A percentile compares a stretch with the other conserved stretches of the same genome.
These are phyloP conservation scores for Claviceps maximensis DNA, from an alignment of 2,329 filamentous ascomycete species.

Conservation along the genomic window DNA sequence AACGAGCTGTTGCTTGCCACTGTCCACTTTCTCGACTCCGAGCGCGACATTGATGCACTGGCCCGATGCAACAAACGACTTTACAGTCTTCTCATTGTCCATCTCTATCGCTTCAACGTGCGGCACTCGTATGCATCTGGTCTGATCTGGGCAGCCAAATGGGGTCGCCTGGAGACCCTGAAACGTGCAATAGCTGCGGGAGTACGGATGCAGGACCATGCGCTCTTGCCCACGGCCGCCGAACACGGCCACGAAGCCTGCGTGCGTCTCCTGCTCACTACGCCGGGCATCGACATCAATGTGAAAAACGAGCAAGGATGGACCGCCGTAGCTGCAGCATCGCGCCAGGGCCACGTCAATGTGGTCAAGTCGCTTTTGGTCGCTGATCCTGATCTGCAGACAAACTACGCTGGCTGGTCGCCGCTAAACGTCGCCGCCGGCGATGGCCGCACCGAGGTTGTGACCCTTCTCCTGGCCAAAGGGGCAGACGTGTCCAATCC, in stretches of 20 bases:
- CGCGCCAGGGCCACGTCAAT: constrained; percentile 2
- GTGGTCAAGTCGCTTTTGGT: constrained; percentile 5
- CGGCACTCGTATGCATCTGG: not conserved
- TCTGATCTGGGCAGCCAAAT: constrained; percentile 5
- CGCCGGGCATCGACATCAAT: constrained; percentile 1
- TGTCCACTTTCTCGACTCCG: not conserved
- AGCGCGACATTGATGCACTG: constrained; percentile 3
- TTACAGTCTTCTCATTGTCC: not conserved
- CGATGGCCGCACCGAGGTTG: constrained; percentile 5
- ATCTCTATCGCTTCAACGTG: constrained; percentile 5
- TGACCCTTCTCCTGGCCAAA: constrained; percentile 3
- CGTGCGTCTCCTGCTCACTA: constrained; percentile 2
- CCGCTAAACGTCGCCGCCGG: constrained; percentile 8
- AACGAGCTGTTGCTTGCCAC: constrained; percentile 5
- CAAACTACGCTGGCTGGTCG: constrained; percentile 6
- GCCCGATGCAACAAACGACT: constrained; percentile 2
- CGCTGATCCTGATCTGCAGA: constrained; percentile 2
- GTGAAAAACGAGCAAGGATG: constrained; percentile 1
- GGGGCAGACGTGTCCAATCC: constrained; percentile 2
- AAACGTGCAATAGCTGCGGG: constrained; percentile 1
- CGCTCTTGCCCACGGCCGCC: constrained; percentile 5
- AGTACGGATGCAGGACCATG: not conserved
- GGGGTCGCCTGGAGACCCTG: constrained; percentile 2
- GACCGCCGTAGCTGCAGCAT: constrained; percentile 7
- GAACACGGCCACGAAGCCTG: not conserved